Evolutionary conservation across 495 filamentous ascomycete genomes (phyloP), one percentile per base, ranked within the genome.

Genomic region (Aspergillus cavernicola): DNA sequence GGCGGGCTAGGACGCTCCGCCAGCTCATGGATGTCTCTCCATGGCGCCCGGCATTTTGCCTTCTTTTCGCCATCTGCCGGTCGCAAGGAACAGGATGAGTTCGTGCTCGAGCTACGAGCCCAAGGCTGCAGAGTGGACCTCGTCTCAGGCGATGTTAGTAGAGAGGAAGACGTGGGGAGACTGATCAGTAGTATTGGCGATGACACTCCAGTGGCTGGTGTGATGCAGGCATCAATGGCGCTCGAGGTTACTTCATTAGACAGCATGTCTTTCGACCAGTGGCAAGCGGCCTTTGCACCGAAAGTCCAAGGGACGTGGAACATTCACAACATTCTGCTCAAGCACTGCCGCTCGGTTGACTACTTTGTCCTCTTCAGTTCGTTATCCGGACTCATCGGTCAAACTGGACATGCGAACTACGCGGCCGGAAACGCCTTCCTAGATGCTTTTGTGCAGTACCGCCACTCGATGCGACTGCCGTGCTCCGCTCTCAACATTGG

Each of bases 231-330:
- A 1, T 42, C 50, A 4, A 53, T 53, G 50, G 40, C 19, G 7
- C 31, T 53, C 12, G n/a, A 37, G 10, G 41, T 37, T 2, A 26
- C 50, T 11, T 23, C 36, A 2, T 26, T 33, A 5, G 20, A 2
- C 20, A 38, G 24, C n/a, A 53, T 53, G 50, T 37, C 40, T 0
- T 43, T 28, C n/a, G 19, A 26, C 1, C 32, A 44, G 18, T 53
- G 50, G 50, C 50, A 45, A 9, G 20, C 11, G 15, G 16, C 40
- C 20, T 24, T 45, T 4, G 40, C 19, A 11, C 40, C 50, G 5
- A 53, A 53, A 20, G 29, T 36, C 6, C 40, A 37, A 28, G 50
- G 50, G 2, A 45, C 50, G 3, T 53, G 50, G 50, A 53, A 45
- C 29, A 11, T 53, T 15, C 50, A 53, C 40, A 44, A 45, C 20